Evolutionary conservation across 208 protist genomes (phyloP).

Genomic region (Herpetomonas samuelpessoai): DNA sequence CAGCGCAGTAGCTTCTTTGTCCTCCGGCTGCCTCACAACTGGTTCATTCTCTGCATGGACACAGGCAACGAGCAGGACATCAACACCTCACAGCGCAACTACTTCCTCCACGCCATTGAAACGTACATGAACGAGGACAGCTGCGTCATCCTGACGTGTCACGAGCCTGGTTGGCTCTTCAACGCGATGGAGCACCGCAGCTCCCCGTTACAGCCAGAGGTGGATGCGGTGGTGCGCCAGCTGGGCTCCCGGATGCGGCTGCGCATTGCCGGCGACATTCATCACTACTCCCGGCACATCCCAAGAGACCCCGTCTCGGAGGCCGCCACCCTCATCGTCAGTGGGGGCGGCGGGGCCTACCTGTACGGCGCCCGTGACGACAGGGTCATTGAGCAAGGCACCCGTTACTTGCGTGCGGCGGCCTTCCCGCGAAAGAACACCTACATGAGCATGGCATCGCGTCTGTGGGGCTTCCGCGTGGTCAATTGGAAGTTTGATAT

Average conservation of each 20-base stretch:
- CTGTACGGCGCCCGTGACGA: slow-evolving; percentile 63
- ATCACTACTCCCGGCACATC: slow-evolving; percentile 82
- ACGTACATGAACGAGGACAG: slow-evolving; percentile 58
- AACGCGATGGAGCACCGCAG: slow-evolving; percentile 53
- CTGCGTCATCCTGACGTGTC: slow-evolving; percentile 65
- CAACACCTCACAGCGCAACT: slow-evolving; percentile 74
- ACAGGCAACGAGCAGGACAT: slow-evolving; percentile 78
- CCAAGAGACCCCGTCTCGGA: slow-evolving; percentile 53
- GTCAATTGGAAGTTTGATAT: slow-evolving; percentile 90
- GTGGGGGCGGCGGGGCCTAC: slow-evolving; percentile 81
- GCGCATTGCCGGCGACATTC: slow-evolving; percentile 76
- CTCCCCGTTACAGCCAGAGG: slow-evolving; percentile 42
- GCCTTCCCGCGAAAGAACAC: slow-evolving; percentile 62
- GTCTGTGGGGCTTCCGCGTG: slow-evolving; percentile 73
- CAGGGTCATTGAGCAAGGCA: slow-evolving; percentile 57
- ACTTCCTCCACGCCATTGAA: slow-evolving; percentile 74
- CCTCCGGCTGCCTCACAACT: slow-evolving; percentile 72
- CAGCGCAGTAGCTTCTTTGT: slow-evolving; percentile 84
- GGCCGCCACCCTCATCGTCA: slow-evolving; percentile 75
- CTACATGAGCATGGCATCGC: slow-evolving; percentile 58
- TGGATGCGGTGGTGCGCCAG: slow-evolving; percentile 43
- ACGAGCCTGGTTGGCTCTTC: slow-evolving; percentile 77
- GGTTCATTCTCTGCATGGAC: slow-evolving; percentile 85
- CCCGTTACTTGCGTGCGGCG: slow-evolving; percentile 44
- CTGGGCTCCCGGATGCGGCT: slow-evolving; percentile 70